Base-by-base conservation (phyloP, 495 filamentous ascomycete species). In the Penicillium canariense region DNA sequence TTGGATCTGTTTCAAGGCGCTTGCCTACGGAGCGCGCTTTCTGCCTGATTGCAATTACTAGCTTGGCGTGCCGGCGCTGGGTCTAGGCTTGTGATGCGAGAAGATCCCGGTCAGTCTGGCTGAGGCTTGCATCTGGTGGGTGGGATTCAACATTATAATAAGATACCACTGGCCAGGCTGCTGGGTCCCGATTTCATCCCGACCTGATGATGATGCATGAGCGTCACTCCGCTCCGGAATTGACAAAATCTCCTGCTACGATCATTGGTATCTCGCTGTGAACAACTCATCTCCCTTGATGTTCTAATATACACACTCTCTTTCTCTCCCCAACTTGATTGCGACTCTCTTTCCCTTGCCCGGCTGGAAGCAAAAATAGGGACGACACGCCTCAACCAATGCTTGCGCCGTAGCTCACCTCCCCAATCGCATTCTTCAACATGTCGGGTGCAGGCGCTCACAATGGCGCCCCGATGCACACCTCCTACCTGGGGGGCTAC, bases 401-500 rank as follows among this genome's bases (percentile, higher is more conserved):
- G 48, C 34, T 31, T 22, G 23, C 32, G 10, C 28, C 23, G 34
- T 26, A 39, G 22, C 32, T 28, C 17, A 12, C 26, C 22, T 43
- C 25, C 34, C 35, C 45, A 46, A 28, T 17, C 17, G 40, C 55
- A 53, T 42, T 36, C 5, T 26, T 28, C 56, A 60, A 35, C 32
- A 72, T 74, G 71, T 48, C 59, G 51, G 50, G 23, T 46, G 18
- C 50, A 36, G 46, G 49, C 30, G 23, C 47, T 43, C 43, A 50
- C 1, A 32, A 56, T 32, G 56, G 48, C 39, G 22, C 47, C 9
- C 8, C 36, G n/a, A 40, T 60, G 23, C 44, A 47, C 2, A 61
- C 73, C 15, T 76, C 68, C 14, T 88, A 89, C 62, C 67, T 80
- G 26, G 65, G 81, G 0, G 82, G 82, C 9, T 85, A 86, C 55